A percentile compares a stretch with the other conserved stretches of the same genome.
These are phyloP conservation scores for Phyllosticta citriasiana DNA, from an alignment of 2,329 filamentous ascomycete species.

Conservation along the genomic window DNA sequence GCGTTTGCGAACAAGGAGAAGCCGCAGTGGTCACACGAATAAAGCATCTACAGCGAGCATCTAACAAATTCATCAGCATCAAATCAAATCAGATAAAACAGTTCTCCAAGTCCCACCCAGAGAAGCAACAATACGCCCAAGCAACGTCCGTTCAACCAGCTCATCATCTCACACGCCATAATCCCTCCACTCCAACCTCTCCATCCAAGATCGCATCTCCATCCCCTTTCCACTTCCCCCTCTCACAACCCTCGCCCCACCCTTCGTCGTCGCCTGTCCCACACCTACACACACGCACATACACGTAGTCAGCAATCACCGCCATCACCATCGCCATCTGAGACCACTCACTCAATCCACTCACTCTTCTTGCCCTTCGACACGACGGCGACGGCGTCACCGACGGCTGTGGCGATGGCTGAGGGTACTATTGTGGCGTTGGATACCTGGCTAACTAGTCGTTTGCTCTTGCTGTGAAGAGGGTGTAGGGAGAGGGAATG, in stretches of 20 bases:
- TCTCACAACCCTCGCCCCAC: background rate
- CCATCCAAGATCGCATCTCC: too few relatives aligned
- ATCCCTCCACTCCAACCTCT: too few relatives aligned
- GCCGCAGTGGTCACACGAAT: conserved; percentile 79
- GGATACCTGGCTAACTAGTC: background rate
- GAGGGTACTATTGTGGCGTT: background rate
- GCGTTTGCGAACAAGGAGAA: conserved; percentile 95
- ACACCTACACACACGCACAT: background rate
- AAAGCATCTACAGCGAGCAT: conserved; percentile 15
- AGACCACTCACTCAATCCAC: background rate
- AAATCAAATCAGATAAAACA: background rate
- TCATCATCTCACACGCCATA: too few relatives aligned
- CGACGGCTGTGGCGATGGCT: conserved; percentile 1
- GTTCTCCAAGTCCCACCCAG: too few relatives aligned
- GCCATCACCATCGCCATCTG: background rate
- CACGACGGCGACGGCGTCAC: conserved; percentile 9
- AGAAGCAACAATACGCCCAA: too few relatives aligned
- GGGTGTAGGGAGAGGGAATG: background rate
- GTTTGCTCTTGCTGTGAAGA: background rate
- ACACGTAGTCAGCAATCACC: background rate
- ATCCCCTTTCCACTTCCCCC: background rate
- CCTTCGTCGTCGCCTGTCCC: background rate
- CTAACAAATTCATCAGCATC: background rate
- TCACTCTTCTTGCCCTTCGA: conserved; percentile 22
- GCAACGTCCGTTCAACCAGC: too few relatives aligned